Evolutionary conservation across 2,329 filamentous ascomycete genomes (phyloP).

Genomic region (Neonectria magnoliae): DNA sequence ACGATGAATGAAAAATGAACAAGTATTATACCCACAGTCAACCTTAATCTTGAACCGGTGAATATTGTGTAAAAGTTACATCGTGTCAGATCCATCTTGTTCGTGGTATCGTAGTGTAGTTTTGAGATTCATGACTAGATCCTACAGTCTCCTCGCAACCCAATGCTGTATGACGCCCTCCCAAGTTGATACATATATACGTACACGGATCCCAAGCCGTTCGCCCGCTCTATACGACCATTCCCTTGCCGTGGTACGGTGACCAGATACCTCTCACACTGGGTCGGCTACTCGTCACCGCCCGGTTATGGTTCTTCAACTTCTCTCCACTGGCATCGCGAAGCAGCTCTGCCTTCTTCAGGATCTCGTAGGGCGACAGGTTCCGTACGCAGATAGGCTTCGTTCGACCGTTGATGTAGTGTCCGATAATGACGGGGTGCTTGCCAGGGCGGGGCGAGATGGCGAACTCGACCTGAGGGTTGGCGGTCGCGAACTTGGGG

Average conservation of each 20-base stretch:
- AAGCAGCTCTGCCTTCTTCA: constrained; percentile 80
- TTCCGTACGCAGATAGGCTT: constrained; percentile 92
- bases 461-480: constrained; percentile 91
- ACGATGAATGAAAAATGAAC: constrained; percentile 40
- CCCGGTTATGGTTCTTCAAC: constrained; percentile 70
- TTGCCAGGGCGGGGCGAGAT: constrained; percentile 90
- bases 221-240: constrained; percentile 56
- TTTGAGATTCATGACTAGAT: constrained; percentile 39
- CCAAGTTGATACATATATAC: constrained; percentile 43
- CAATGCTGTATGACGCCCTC: constrained; percentile 38
- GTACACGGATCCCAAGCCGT: constrained; percentile 32
- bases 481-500: constrained; percentile 78
- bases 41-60: neutral
- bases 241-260: constrained; percentile 72
- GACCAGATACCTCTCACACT: constrained; percentile 78
- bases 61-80: neutral
- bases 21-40: constrained; percentile 37
- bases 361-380: constrained; percentile 80
- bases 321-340: constrained; percentile 81
- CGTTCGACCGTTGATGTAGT: constrained; percentile 90
- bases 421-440: constrained; percentile 87
- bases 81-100: neutral
- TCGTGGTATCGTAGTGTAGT: constrained; percentile 6
- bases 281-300: constrained; percentile 70
- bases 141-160: constrained; percentile 43